Base-by-base conservation (phyloP, 768 basidiomycete genomes). In the Arthromyces matolae region DNA sequence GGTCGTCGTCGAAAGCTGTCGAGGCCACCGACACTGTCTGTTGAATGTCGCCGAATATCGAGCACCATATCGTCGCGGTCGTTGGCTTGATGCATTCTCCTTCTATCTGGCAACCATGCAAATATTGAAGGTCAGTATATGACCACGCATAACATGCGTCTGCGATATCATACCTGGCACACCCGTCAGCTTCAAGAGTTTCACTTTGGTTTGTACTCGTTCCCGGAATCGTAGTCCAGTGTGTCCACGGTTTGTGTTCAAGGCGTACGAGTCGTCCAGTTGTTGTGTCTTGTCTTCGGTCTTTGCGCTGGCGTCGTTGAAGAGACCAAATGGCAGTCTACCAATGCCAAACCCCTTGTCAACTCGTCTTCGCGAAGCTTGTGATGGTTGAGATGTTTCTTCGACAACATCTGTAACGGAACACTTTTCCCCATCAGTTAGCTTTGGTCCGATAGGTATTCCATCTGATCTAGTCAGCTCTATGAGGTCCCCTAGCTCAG, bases 1-100 rank as follows among this genome's bases (percentile, higher is more conserved):
- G 67, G 65, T 29, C 54, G 59, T 24, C 59, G 61, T 55, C 51
- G 59, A 47, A 52, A 34, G 50, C 33, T 52, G 46, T 46, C 22
- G 29, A 45, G 5, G 7, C 40, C 9, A 23, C 28, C 25, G 10
- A 7, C 13, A 29, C 32, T 34, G 35, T 51, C 49, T 28, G 29
- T 33, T 23, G 49, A 49, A 20, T 45, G 52, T 52, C 52, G 53
- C 29, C 58, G 57, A 36, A 64, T 61, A 47, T 61, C 61, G 31
- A 60, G 46, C 9, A 61, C 55, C 19, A 53, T 28, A 23, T 53
- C 36, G 33, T 52, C n/a, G n/a, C n/a, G n/a, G n/a, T n/a, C 55
- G 25, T 47, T 35, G 25, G 43, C 45, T 39, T 51, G 51, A 41
- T 31, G 43, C 52, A 55, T 56, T 25, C 44, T 43, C 27, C 45